Evolutionary conservation across 1,139 yeast genomes (phyloP).

Genomic region (Yamadazyma friedrichii): DNA sequence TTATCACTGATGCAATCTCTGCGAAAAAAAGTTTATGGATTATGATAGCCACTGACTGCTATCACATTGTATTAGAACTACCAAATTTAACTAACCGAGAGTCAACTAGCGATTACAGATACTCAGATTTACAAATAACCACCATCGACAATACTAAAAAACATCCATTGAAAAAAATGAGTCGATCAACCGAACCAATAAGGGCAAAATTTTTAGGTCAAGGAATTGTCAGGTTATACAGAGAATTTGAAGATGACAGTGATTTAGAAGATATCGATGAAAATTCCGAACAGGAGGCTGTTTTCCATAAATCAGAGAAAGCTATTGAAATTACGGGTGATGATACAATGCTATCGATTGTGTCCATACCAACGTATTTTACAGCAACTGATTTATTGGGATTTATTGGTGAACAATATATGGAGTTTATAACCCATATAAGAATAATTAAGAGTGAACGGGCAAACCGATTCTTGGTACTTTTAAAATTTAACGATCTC

Average conservation of each 20-base stretch:
- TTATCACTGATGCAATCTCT: background rate
- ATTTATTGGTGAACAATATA: slow-evolving; percentile 64
- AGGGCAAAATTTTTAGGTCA: slow-evolving; percentile 63
- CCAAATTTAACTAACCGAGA: slow-evolving; percentile 8
- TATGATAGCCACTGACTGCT: slow-evolving; percentile 47
- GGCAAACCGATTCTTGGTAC: slow-evolving; percentile 71
- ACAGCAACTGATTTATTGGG: slow-evolving; percentile 83
- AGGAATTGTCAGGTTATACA: slow-evolving; percentile 70
- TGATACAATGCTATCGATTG: slow-evolving; percentile 68
- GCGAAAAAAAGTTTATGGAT: background rate
- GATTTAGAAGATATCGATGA: slow-evolving; percentile 7
- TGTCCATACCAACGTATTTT: slow-evolving; percentile 86
- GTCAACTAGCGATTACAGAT: slow-evolving; percentile 29
- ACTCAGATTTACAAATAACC: slow-evolving; percentile 30
- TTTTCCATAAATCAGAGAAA: background rate
- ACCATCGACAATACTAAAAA: slow-evolving; percentile 25
- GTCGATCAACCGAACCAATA: slow-evolving; percentile 42
- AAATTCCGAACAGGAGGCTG: background rate
- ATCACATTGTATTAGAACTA: slow-evolving; percentile 36
- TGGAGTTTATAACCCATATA: slow-evolving; percentile 65
- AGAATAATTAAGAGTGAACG: slow-evolving; percentile 67
- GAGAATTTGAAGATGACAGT: slow-evolving; percentile 40
- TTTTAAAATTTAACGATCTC: slow-evolving; percentile 66
- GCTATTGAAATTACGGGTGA: slow-evolving; percentile 35
- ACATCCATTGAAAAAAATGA: slow-evolving; percentile 15